Evolutionary conservation across 1,139 yeast species (phyloP).

Genomic region (Citeromyces siamensis): DNA sequence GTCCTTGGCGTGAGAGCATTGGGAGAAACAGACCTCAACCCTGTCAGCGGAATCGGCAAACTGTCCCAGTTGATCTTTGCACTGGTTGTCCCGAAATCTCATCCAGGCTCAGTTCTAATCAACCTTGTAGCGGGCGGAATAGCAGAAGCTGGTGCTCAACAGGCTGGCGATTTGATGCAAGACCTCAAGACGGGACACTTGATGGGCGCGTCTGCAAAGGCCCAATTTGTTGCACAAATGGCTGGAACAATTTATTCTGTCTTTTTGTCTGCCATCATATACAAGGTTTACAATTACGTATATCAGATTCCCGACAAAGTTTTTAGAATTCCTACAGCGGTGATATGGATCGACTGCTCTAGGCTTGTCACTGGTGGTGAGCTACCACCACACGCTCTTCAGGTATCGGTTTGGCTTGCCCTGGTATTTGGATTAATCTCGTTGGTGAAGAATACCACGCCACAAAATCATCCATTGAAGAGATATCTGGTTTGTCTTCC

Average conservation of each 20-base stretch:
- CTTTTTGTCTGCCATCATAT: constrained; percentile 67
- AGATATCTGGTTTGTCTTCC: constrained; percentile 54
- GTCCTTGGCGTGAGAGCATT: constrained; percentile 84
- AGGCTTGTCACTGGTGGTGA: constrained; percentile 88
- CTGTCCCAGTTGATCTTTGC: constrained; percentile 85
- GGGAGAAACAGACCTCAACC: constrained; percentile 94
- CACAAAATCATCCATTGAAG: constrained; percentile 25
- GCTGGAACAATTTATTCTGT: constrained; percentile 83
- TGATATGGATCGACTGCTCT: constrained; percentile 95
- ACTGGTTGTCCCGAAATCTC: constrained; percentile 56
- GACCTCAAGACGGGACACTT: constrained; percentile 91
- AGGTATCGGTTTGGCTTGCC: constrained; percentile 57
- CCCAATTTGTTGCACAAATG: constrained; percentile 83
- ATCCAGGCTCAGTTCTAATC: constrained; percentile 73
- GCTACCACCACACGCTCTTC: constrained; percentile 66
- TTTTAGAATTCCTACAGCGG: constrained; percentile 88
- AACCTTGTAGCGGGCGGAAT: constrained; percentile 93
- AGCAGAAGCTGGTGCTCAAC: constrained; percentile 98
- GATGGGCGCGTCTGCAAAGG: constrained; percentile 83
- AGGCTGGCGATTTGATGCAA: constrained; percentile 97
- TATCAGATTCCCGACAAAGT: constrained; percentile 74
- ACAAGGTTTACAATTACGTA: constrained; percentile 66
- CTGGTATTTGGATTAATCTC: constrained; percentile 59
- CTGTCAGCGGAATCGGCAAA: constrained; percentile 95
- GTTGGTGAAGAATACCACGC: constrained; percentile 40